phyloP scores from a whole-genome alignment of 208 protist species.

The Trypanosoma mega region DNA sequence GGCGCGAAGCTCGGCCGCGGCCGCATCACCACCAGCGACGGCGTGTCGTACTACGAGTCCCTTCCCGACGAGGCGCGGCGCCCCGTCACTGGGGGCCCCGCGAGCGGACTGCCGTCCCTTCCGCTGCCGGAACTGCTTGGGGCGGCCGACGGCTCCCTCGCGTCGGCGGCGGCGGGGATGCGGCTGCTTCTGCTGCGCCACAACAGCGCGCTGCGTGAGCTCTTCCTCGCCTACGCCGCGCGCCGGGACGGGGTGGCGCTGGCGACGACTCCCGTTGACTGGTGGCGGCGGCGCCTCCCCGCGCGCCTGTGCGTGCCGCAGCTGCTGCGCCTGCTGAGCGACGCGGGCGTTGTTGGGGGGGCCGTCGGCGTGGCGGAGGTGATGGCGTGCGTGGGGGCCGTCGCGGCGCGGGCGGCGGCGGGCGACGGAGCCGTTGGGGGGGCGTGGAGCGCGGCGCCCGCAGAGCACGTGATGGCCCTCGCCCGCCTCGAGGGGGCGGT shows the following conservation, averaged over 20 bases:
- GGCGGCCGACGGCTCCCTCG: conserved; percentile 30
- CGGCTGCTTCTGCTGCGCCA: conserved; percentile 62
- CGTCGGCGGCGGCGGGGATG: conserved; percentile 27
- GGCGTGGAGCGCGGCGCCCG: conserved; percentile 13
- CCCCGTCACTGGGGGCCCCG: conserved; percentile 18
- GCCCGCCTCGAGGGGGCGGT: conserved; percentile 42
- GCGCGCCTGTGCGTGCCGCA: conserved; percentile 61
- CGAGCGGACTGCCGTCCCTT: conserved; percentile 39
- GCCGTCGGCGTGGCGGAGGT: conserved; percentile 45
- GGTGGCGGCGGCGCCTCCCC: conserved; percentile 75
- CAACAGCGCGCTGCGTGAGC: conserved; percentile 62
- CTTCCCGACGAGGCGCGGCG: neutral
- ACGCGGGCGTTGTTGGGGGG: conserved; percentile 51
- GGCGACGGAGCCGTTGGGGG: neutral
- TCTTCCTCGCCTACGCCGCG: conserved; percentile 55
- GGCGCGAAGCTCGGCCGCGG: conserved; percentile 62
- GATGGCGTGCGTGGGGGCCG: conserved; percentile 43
- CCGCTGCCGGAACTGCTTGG: conserved; percentile 34
- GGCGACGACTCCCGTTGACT: conserved; percentile 55
- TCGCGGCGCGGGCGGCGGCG: conserved; percentile 33
- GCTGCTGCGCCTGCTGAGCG: conserved; percentile 65
- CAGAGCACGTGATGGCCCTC: conserved; percentile 15
- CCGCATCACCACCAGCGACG: conserved; percentile 52
- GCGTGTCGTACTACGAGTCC: conserved; percentile 29
- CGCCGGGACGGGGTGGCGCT: conserved; percentile 41